These are phyloP conservation scores for Hyphopichia wangnamkhiaoensis DNA, from an alignment of 1,139 yeast species.

Conservation along the genomic window DNA sequence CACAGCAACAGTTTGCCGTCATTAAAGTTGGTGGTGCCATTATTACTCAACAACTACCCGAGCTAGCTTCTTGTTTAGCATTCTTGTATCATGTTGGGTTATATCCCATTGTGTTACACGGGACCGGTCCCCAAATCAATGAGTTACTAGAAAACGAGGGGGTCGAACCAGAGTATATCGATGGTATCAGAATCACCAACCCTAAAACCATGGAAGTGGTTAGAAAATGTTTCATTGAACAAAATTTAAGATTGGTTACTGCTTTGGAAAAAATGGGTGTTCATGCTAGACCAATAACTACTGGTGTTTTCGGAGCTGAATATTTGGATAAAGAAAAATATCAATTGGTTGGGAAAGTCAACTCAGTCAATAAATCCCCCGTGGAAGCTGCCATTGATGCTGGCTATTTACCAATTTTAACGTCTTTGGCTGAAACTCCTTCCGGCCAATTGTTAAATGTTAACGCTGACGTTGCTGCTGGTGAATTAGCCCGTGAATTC, in stretches of 20 bases:
- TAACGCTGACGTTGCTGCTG: conserved; percentile 98
- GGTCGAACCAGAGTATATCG: conserved; percentile 92
- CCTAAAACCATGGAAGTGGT: conserved; percentile 95
- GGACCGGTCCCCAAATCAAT: conserved; percentile 98
- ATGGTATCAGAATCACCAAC: conserved; percentile 96
- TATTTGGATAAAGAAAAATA: conserved; percentile 89
- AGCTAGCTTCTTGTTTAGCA: conserved; percentile 92
- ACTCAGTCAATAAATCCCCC: conserved; percentile 83
- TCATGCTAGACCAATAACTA: conserved; percentile 96
- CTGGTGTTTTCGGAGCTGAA: conserved; percentile 95
- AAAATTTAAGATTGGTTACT: conserved; percentile 89
- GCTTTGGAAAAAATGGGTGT: conserved; percentile 97
- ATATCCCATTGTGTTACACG: conserved; percentile 95
- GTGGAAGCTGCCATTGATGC: conserved; percentile 94
- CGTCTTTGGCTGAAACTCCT: conserved; percentile 94
- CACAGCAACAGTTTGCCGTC: conserved; percentile 95
- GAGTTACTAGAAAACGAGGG: conserved; percentile 91
- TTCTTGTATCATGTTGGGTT: conserved; percentile 96
- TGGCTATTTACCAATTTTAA: conserved; percentile 93
- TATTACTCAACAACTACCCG: conserved; percentile 89
- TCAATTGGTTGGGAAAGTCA: conserved; percentile 88
- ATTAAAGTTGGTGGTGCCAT: conserved; percentile 99
- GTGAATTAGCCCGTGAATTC: conserved; percentile 93
- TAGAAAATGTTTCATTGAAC: conserved; percentile 91
- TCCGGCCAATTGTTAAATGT: conserved; percentile 96